These are phyloP conservation scores for Lepidium sativum DNA, from an alignment of 345 rosid genomes.

Conservation along the genomic window DNA sequence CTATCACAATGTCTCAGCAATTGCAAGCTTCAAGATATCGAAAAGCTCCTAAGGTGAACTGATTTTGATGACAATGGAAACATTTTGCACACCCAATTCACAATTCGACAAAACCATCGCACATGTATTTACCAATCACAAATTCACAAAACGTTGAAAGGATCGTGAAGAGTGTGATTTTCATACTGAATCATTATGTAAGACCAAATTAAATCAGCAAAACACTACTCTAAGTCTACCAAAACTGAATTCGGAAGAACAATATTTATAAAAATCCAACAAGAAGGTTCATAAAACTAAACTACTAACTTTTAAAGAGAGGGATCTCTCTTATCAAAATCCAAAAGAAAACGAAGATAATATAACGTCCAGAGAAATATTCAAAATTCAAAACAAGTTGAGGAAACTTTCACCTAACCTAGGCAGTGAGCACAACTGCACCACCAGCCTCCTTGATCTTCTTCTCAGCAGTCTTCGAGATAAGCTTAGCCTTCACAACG, in stretches of 20 bases:
- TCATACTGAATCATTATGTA: neutral
- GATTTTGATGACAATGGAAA: neutral
- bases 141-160: too few species aligned
- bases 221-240: neutral
- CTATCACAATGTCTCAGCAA: neutral
- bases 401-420: slow-evolving; percentile 20
- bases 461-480: slow-evolving; percentile 72
- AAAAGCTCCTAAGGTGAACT: neutral
- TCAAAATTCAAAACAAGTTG: neutral
- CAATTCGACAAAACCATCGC: neutral
- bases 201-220: neutral
- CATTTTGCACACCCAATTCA: neutral
- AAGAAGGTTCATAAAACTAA: neutral
- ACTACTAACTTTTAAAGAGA: slow-evolving; percentile 1
- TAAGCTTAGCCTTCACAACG: slow-evolving; percentile 68
- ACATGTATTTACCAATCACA: neutral
- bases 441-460: slow-evolving; percentile 84
- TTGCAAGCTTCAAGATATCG: too few species aligned
- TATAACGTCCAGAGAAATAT: neutral
- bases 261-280: slow-evolving; percentile 6
- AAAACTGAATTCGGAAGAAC: neutral
- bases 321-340: neutral
- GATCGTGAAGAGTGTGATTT: neutral
- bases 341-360: neutral
- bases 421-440: slow-evolving; percentile 70